Base-by-base conservation (phyloP, 805 yeast genomes). In the Yarrowia alimentaria region DNA sequence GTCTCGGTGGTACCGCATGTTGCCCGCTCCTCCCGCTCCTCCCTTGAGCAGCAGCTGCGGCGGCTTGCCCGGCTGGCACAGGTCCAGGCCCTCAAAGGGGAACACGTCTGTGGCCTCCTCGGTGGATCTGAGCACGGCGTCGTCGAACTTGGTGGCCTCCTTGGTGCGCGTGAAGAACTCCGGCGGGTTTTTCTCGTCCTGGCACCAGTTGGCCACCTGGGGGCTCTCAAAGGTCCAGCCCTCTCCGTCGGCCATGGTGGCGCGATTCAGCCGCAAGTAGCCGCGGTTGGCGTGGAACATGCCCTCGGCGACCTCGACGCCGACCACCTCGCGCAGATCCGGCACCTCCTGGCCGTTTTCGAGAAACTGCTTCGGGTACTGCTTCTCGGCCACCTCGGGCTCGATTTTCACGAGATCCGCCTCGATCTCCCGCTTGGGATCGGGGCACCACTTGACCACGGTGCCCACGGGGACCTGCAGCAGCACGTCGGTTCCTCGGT, bases 11-110 rank as follows among this genome's bases (percentile, higher is more conserved):
- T 93, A 93, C 64, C 91, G 96, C 93, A 88, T 88, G 65, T 93
- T 93, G 1, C 99, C 99, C 70, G 91, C 73, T 0, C 99, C 99
- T 16, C 98, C 98, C 56, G 74, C 73, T 8, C 99, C 99, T 33
- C 99, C 99, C 58, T 76, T 77, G 37, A 90, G 60, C 14, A 93
- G 59, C 47, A 85, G 68, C 4, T 83, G 64, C 1, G 98, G 96
- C 2, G 37, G 37, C 35, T 74, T 76, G 1, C 75, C 75, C 0
- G 87, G 61, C 73, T 13, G 81, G 79, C 55, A 72, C 65, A 53
- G 74, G 65, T 93, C 99, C 19, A 87, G 62, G 0, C 98, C 98
- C n/a, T 74, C 71, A 3, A 85, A 53, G 0, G 98, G 98, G 59
- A 90, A 82, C 40, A 75, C 70, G 64, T 91, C 98, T 33, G 67